Evolutionary conservation across 345 rosid genomes (phyloP), one percentile per base, ranked within the genome.

Genomic region (Leavenworthia alabamica): DNA sequence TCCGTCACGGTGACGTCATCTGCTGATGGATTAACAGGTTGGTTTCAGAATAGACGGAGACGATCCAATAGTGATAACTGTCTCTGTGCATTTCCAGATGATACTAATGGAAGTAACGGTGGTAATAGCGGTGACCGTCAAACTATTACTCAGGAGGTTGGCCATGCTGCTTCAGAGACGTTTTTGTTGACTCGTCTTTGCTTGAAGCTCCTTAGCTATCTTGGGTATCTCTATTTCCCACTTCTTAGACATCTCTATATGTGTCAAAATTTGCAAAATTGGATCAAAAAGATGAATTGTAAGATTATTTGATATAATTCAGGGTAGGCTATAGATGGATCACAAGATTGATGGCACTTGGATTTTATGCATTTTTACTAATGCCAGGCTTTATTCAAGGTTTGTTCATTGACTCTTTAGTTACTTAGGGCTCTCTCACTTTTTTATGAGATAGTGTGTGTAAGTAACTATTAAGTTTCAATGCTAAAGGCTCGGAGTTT

Each of bases 281-380:
- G n/a, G n/a, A n/a, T n/a, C 28, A 4, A 31, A 43, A 12, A n/a
- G 1, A 27, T 46, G n/a, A n/a, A n/a, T n/a, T n/a, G n/a, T n/a
- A n/a, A n/a, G n/a, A n/a, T n/a, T n/a, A n/a, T n/a, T n/a, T n/a
- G n/a, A n/a, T n/a, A n/a, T n/a, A n/a, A n/a, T n/a, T n/a, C 94
- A 93, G 96, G 96, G 90, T 93, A 85, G 99, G 96, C 62, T 93
- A 85, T 80, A 81, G 83, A 83, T 89, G 96, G 95, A 80, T 93
- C 68, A 19, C 80, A 72, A 79, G 92, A 71, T 93, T 89, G 70
- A 68, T 87, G 58, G 97, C 99, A 51, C 99, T 93, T 74, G 96
- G 94, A 10, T 89, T 82, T 74, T 93, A 89, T 73, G 76, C 94
- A 14, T 57, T 87, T 44, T 62, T 89, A 48, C 96, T 89, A 32